Evolutionary conservation across 306 rosid genomes (phyloP), one percentile per base, ranked within the genome.

Genomic region (Ziziphus jujuba): DNA sequence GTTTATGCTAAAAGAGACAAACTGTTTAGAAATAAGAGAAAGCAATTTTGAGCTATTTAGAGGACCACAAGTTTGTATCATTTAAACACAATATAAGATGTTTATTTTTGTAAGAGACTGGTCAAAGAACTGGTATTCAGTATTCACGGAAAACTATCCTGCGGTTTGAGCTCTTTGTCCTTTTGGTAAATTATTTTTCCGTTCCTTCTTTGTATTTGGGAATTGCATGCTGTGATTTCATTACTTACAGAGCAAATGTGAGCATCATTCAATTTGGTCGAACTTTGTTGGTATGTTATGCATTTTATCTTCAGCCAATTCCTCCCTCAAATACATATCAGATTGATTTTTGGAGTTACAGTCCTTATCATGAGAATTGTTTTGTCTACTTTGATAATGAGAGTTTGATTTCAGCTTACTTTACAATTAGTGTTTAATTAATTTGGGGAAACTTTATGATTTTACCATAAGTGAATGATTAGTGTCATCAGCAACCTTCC

Each of bases 11-110:
- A 74, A 82, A 74, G 81, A 69, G 81, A 84, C 71, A 82, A 81
- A 67, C 75, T 87, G 69, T 95, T 95, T 79, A 87, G 85, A 74
- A 95, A 81, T 77, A 95, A 95, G 81, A 79, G 96, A 66, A 95
- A 91, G 89, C 97, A 88, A 75, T 95, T 95, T 84, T 95, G 96
- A 62, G 81, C 56, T 56, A 61, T 66, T 69, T 51, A 58, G 75
- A 70, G 67, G 79, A 71, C 40, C 57, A 40, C 51, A 74, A 49
- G 65, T 83, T 79, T 87, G 90, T 87, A 81, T 55, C 74, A 63
- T 85, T 83, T 69, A 69, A 72, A 61, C 72, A 66, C 72, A 78
- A 79, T 72, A 75, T 72, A 53, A 51, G 67, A 77, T 72, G 45
- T 82, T 87, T 84, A 82, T 66, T 75, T 78, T 76, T 76, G 79